Evolutionary conservation across 2,329 filamentous ascomycete species (phyloP), one percentile per base, ranked within the genome.

Genomic region (Fusarium bulbicola): DNA sequence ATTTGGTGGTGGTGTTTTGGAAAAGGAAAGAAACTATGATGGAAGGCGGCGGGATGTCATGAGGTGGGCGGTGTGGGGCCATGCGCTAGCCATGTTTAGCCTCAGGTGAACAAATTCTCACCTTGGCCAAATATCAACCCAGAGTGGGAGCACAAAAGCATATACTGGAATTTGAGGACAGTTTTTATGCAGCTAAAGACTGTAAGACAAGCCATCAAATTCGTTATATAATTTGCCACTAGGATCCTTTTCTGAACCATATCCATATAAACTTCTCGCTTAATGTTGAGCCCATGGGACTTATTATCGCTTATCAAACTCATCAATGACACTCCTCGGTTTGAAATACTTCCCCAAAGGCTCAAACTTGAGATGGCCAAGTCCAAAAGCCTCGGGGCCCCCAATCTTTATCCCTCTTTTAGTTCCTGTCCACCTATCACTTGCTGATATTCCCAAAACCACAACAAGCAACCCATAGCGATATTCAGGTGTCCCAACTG

Each of bases 401-500:
- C 86, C 87, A 54, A 88, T 82, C 68, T 85, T 80, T 20, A 89
- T 80, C 1, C 86, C 87, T 45, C 86, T 77, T 42, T 80, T 79
- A 10, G 82, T 82, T 4, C 84, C 81, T 2, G 84, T 85, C 83
- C 85, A 86, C 39, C 81, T 81, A 47, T 86, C 82, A 52, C 82
- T 83, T 5, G 85, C 83, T 6, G 85, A 76, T 47, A 86, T 83
- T 7, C 84, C 86, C 21, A 88, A 71, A 1, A 88, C 85, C 26
- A 84, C 81, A 21, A 88, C 86, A 15, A 86, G 78, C 42, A 88
- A 75, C 4, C 87, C 87, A 65, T 88, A 89, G 16, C 86, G 78
- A 68, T 89, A 90, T 73, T 90, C 88, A 0, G 86, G 88, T 0
- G 86, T 88, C 1, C 88, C 88, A 12, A 90, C 81, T 0, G 87